These are phyloP conservation scores for Acacia melanoxylon DNA, from an alignment of 306 rosid genomes.

Conservation along the genomic window DNA sequence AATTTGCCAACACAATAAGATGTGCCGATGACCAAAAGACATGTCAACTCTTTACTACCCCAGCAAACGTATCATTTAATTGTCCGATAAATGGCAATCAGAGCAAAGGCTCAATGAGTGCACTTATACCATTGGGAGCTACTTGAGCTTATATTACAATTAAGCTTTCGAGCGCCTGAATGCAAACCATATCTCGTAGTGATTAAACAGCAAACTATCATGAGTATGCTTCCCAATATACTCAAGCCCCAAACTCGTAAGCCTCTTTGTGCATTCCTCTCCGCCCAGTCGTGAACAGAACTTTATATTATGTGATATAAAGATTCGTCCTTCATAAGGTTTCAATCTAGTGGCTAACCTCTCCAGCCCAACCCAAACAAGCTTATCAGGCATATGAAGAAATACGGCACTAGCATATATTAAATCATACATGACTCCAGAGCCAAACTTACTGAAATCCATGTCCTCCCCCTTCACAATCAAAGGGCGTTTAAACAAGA, in stretches of 20 bases:
- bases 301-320: conserved; percentile 12
- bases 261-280: conserved; percentile 12
- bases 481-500: conserved; percentile 14
- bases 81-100: conserved; percentile 14
- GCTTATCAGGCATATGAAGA: conserved; percentile 17
- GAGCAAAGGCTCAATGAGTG: conserved; percentile 14
- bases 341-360: conserved; percentile 10
- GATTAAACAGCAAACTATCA: conserved; percentile 21
- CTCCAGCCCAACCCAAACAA: conserved; percentile 10
- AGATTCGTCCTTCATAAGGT: conserved; percentile 9
- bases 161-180: not conserved
- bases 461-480: conserved; percentile 19
- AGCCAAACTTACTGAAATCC: conserved; percentile 16
- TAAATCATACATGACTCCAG: conserved; percentile 10
- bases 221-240: conserved; percentile 16
- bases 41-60: conserved; percentile 12
- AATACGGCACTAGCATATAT: conserved; percentile 19
- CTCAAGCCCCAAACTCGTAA: conserved; percentile 1
- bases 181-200: conserved; percentile 20
- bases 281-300: conserved; percentile 14
- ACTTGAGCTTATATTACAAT: conserved; percentile 2
- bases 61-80: conserved; percentile 22
- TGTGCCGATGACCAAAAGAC: not conserved
- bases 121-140: conserved; percentile 28
- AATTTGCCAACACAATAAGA: conserved; percentile 14